A percentile compares a stretch with the other conserved stretches of the same genome.
Conservation (phyloP, 1,284 basidiomycete genomes). For the Rhodotorula sp. region DNA sequence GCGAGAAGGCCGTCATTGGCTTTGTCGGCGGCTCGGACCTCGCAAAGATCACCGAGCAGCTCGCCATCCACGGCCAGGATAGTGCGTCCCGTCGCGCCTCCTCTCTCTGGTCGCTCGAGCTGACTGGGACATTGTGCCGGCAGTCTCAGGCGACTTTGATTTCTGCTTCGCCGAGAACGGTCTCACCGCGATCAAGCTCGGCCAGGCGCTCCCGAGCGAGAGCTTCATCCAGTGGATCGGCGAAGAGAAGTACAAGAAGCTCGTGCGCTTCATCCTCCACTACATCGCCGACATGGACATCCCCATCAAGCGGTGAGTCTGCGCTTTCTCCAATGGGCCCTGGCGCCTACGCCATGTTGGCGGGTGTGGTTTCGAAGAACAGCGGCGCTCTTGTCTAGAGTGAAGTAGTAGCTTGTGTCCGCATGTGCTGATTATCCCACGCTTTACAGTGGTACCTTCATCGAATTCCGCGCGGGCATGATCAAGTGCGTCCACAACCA, state of each 20-base stretch:
- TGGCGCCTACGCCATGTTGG: too few relatives aligned
- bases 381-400: too few relatives aligned
- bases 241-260: slow-evolving; percentile 88
- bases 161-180: slow-evolving; percentile 96
- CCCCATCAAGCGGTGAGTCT: slow-evolving; percentile 76
- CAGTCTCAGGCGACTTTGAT: slow-evolving; percentile 80
- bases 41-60: slow-evolving; percentile 79
- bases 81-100: slow-evolving; percentile 23
- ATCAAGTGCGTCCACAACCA: slow-evolving; percentile 61
- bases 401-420: too few relatives aligned
- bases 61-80: slow-evolving; percentile 58
- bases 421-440: background rate
- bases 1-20: slow-evolving; percentile 73
- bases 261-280: slow-evolving; percentile 90
- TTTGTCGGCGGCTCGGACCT: slow-evolving; percentile 90
- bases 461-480: slow-evolving; percentile 98
- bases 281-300: slow-evolving; percentile 72
- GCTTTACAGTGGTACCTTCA: slow-evolving; percentile 76
- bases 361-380: too few relatives aligned
- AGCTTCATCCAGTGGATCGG: slow-evolving; percentile 90
- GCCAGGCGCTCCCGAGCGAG: slow-evolving; percentile 70
- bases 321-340: too few relatives aligned
- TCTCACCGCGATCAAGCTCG: slow-evolving; percentile 82
- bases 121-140: background rate
- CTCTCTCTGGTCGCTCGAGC: background rate